Base-by-base conservation (phyloP, 225 moss, liverwort and hornwort genomes). In the Anthoceros angustus region DNA sequence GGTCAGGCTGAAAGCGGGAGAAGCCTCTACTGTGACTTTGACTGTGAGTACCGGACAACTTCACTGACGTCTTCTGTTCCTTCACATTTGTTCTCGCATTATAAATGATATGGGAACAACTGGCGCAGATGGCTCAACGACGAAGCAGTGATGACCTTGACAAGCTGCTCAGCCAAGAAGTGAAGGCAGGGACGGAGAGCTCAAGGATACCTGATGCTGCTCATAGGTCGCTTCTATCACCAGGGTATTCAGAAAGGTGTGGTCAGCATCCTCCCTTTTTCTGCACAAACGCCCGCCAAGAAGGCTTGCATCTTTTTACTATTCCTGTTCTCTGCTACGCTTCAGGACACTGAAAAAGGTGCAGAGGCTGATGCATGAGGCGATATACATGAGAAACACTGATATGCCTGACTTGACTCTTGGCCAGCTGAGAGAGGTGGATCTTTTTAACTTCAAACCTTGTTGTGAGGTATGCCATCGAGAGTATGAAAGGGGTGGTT, bases 331-430 rank as follows among this genome's bases (percentile, higher is more conserved):
- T 18, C 12, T 55, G 18, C 55, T 38, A 9, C 16, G 39, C 18
- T 2, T 50, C 75, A 94, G 94, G 69, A 79, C 81, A 60, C 70
- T 95, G 78, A 87, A 88, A 71, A 90, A 83, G 68, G 73, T 95
- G 41, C 86, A 86, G 70, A 72, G 75, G 76, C 84, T 95, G 50
- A 90, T 95, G 90, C 88, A 84, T 49, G 88, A 90, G 66, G 94
- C 90, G 16, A 79, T 95, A 71, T 79, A 86, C 63, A 88, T 95
- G 88, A 79, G 82, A 66, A 95, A 88, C 62, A 85, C 83, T 62
- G 86, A 80, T 63, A 62, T 90, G 49, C 94, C 94, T 64, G 91
- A 88, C 61, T 68, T 83, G 81, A 90, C 88, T 40, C 73, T 95
- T 43, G 74, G 73, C 62, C 88, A 80, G 74, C 82, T 95, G 68